Conservation (phyloP, 768 basidiomycete genomes). For the Amylocystis lapponica region DNA sequence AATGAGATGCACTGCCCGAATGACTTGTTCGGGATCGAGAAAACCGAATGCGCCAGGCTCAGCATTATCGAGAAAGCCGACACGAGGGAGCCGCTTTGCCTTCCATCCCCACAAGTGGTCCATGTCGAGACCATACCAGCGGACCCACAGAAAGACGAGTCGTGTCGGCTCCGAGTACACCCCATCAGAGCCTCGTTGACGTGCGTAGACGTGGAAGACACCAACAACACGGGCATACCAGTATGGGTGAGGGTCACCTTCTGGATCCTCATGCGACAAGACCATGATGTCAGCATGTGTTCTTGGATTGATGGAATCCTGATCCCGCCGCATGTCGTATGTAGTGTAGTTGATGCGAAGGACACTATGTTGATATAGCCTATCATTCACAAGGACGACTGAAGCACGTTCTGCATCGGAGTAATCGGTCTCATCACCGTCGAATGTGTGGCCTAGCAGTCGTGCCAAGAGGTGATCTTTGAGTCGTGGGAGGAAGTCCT, state of each 20-base stretch:
- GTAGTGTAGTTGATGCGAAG: constrained; percentile 35
- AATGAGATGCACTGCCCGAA: constrained; percentile 36
- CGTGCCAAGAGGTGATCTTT: neutral
- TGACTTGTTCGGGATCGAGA: constrained; percentile 34
- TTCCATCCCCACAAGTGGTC: constrained; percentile 22
- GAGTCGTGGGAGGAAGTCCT: neutral
- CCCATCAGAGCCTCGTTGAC: constrained; percentile 7
- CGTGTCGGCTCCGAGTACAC: neutral
- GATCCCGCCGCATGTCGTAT: constrained; percentile 34
- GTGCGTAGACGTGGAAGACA: constrained; percentile 24
- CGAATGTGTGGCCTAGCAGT: neutral
- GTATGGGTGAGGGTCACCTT: constrained; percentile 15
- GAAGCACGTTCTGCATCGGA: neutral
- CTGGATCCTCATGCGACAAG: constrained; percentile 1
- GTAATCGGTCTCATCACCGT: neutral
- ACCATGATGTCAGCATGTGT: constrained; percentile 30
- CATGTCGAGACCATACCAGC: constrained; percentile 29
- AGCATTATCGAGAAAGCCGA: constrained; percentile 31
- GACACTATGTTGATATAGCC: constrained; percentile 25
- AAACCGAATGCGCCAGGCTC: constrained; percentile 36
- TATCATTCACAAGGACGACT: constrained; percentile 11
- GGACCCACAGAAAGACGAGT: constrained; percentile 35
- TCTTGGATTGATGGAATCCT: constrained; percentile 36
- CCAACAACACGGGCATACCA: constrained; percentile 25
- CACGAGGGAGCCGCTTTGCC: constrained; percentile 22